Percentiles rank a stretch among this genome's conserved stretches.
These are phyloP conservation scores for Leccinum pellstonianum DNA, from an alignment of 768 basidiomycete genomes.

Conservation along the genomic window DNA sequence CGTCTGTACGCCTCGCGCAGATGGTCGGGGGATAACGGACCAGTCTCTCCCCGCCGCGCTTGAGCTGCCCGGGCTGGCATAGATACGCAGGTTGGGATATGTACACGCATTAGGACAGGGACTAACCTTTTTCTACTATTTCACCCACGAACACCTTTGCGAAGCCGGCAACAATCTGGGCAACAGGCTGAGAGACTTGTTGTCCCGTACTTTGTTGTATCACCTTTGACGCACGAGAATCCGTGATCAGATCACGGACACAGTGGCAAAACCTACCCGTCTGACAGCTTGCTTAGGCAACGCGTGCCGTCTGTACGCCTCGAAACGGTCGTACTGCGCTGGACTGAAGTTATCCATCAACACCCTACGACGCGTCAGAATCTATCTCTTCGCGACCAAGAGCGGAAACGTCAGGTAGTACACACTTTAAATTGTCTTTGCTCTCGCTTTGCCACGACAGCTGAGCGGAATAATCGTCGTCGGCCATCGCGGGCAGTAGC, in stretches of 20 bases:
- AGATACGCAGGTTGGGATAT: background rate
- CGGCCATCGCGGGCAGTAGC: slow-evolving; percentile 79
- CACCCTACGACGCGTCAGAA: slow-evolving; percentile 47
- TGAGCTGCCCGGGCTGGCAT: slow-evolving; percentile 73
- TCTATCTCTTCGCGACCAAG: background rate
- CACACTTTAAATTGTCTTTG: slow-evolving; percentile 81
- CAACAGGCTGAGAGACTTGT: slow-evolving; percentile 82
- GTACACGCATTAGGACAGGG: background rate
- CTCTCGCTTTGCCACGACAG: slow-evolving; percentile 83
- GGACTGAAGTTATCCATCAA: slow-evolving; percentile 86
- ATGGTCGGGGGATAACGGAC: slow-evolving; percentile 85
- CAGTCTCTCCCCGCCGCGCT: slow-evolving; percentile 64
- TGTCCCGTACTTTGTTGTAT: slow-evolving; percentile 80
- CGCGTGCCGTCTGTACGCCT: slow-evolving; percentile 82
- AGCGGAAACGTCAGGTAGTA: slow-evolving; percentile 6
- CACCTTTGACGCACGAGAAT: slow-evolving; percentile 45
- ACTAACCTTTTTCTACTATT: slow-evolving; percentile 80
- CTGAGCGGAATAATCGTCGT: slow-evolving; percentile 85
- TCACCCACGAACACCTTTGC: slow-evolving; percentile 92
- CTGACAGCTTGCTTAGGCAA: slow-evolving; percentile 80
- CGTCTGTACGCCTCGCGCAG: slow-evolving; percentile 84
- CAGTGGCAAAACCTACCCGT: slow-evolving; percentile 47
- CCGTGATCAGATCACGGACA: background rate
- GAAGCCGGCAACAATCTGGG: slow-evolving; percentile 88
- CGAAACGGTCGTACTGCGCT: slow-evolving; percentile 85